phyloP scores from a whole-genome alignment of 805 yeast species.

The Teunomyces barrocoloradensis region DNA sequence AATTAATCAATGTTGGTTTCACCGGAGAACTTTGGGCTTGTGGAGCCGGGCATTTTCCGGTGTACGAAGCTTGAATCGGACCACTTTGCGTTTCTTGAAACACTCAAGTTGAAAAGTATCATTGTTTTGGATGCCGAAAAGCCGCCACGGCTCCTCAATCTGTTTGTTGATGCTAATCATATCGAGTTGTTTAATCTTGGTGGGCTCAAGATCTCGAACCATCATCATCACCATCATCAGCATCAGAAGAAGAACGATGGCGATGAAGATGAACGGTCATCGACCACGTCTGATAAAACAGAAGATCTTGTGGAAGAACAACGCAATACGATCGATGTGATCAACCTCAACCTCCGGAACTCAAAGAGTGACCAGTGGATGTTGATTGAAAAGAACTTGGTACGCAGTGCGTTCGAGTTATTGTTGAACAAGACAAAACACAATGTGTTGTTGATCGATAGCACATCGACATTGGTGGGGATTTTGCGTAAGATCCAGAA shows the following conservation, averaged over 20 bases:
- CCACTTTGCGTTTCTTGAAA: conserved; percentile 73
- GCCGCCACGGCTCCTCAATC: conserved; percentile 69
- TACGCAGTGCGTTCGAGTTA: conserved; percentile 63
- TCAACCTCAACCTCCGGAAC: conserved; percentile 16
- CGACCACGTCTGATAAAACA: conserved; percentile 7
- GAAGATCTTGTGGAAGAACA: conserved; percentile 2
- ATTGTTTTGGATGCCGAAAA: conserved; percentile 80
- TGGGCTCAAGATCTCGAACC: conserved; percentile 39
- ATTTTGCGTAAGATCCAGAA: conserved; percentile 77
- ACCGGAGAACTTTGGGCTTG: conserved; percentile 89
- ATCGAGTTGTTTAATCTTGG: conserved; percentile 52
- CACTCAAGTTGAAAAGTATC: conserved; percentile 65
- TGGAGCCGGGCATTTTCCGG: conserved; percentile 80
- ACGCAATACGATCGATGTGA: conserved; percentile 18
- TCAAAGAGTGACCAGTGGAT: conserved; percentile 62
- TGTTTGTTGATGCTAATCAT: conserved; percentile 57
- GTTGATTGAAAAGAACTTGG: conserved; percentile 64
- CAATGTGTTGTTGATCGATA: conserved; percentile 74
- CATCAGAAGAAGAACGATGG: conserved; percentile 15
- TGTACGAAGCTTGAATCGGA: conserved; percentile 77
- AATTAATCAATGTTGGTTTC: conserved; percentile 72
- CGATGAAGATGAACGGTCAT: conserved; percentile 9
- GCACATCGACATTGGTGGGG: conserved; percentile 77
- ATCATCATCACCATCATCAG: conserved; percentile 17
- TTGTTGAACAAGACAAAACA: conserved; percentile 62